phyloP scores from a whole-genome alignment of 148 eudicot species.

The Nepenthes mirabilis region DNA sequence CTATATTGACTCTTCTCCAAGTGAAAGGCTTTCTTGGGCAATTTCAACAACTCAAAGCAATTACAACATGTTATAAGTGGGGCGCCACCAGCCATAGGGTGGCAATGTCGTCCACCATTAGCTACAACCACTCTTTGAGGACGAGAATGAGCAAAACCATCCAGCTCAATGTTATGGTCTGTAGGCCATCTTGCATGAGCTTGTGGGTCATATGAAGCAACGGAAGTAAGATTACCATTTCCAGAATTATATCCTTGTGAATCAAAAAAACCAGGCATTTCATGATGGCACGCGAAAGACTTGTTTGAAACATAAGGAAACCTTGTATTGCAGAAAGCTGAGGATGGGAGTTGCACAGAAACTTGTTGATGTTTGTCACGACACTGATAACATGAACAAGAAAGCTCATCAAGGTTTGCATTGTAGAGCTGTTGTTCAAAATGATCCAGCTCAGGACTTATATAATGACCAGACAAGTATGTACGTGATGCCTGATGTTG shows the following conservation, averaged over 20 bases:
- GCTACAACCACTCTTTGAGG: slow-evolving; percentile 38
- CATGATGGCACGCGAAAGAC: slow-evolving; percentile 22
- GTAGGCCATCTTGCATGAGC: slow-evolving; percentile 39
- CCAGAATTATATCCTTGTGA: slow-evolving; percentile 27
- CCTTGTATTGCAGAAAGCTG: slow-evolving; percentile 29
- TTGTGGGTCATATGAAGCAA: slow-evolving; percentile 26
- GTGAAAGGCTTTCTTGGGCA: slow-evolving; percentile 40
- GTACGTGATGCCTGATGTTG: slow-evolving; percentile 25
- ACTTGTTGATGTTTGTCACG: slow-evolving; percentile 31
- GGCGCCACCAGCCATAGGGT: slow-evolving; percentile 72
- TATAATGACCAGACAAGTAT: slow-evolving; percentile 28
- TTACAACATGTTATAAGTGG: slow-evolving; percentile 74
- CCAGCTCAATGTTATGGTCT: slow-evolving; percentile 33
- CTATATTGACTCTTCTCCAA: slow-evolving; percentile 35
- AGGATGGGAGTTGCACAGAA: slow-evolving; percentile 22
- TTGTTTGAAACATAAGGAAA: slow-evolving; percentile 30
- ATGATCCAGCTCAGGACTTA: slow-evolving; percentile 27
- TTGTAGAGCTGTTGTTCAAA: slow-evolving; percentile 35
- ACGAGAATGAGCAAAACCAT: slow-evolving; percentile 25
- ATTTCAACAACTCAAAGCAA: slow-evolving; percentile 66
- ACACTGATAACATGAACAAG: slow-evolving; percentile 70
- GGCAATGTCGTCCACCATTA: slow-evolving; percentile 28
- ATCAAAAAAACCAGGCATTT: slow-evolving; percentile 20
- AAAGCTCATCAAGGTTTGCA: slow-evolving; percentile 30
- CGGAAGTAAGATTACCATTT: slow-evolving; percentile 12